Percentiles rank a stretch among this genome's conserved stretches.
These are phyloP conservation scores for Cotoneaster glaucophyllus DNA, from an alignment of 306 rosid species.

Conservation along the genomic window DNA sequence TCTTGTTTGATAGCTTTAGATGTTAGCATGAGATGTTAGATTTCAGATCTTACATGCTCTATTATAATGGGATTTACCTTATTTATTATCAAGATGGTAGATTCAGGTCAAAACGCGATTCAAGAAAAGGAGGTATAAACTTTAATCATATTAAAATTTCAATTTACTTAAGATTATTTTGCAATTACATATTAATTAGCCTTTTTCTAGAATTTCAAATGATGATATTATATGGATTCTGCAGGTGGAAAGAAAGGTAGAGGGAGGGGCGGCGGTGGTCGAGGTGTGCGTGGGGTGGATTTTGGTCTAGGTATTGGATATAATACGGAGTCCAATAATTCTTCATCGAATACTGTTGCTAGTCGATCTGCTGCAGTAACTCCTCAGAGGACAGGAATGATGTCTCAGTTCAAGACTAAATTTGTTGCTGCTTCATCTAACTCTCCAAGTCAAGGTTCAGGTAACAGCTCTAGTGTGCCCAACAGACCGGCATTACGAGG, in stretches of 20 bases:
- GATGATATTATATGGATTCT: constrained; percentile 8
- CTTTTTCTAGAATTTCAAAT: not conserved
- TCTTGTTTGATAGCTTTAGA: constrained; percentile 4
- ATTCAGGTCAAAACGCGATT: constrained; percentile 93
- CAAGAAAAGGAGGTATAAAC: constrained; percentile 82
- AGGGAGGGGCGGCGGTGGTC: constrained; percentile 65
- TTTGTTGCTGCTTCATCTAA: no score
- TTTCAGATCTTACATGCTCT: constrained; percentile 8
- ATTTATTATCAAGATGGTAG: constrained; percentile 77
- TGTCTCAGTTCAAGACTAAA: no score
- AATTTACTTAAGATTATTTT: not conserved
- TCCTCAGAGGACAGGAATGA: constrained; percentile 83
- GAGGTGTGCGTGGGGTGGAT: constrained; percentile 98
- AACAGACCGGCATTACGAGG: constrained; percentile 73
- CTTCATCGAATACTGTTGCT: constrained; percentile 41
- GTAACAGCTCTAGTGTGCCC: no score
- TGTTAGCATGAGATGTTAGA: not conserved
- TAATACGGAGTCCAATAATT: constrained; percentile 47
- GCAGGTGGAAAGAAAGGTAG: constrained; percentile 82
- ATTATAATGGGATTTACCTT: constrained; percentile 21
- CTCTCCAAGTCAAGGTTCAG: no score
- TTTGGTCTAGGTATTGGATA: constrained; percentile 94
- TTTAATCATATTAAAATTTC: not conserved
- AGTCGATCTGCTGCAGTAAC: constrained; percentile 70
- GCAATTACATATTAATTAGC: not conserved